A percentile compares a stretch with the other conserved stretches of the same genome.
Evolutionary conservation across 805 yeast species (phyloP).

Genomic region (Tetrapisispora arboricola): DNA sequence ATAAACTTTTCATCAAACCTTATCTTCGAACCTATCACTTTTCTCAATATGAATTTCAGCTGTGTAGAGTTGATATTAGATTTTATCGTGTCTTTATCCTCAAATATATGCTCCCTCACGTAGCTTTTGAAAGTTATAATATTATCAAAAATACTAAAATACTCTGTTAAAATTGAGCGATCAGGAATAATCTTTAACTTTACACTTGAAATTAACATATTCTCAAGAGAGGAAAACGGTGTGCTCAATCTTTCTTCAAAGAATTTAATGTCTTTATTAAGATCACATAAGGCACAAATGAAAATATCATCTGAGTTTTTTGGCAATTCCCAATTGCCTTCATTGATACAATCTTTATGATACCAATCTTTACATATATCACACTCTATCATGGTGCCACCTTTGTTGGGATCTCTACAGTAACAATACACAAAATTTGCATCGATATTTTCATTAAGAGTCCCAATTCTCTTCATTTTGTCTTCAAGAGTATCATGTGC

Average conservation of each 20-base stretch:
- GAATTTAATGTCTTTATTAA: conserved; percentile 6
- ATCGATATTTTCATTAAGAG: neutral
- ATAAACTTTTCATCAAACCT: conserved; percentile 6
- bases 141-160: conserved; percentile 9
- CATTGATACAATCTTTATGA: conserved; percentile 48
- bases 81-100: conserved; percentile 11
- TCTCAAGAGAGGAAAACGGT: conserved; percentile 13
- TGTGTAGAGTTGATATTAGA: conserved; percentile 18
- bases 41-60: conserved; percentile 37
- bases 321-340: conserved; percentile 26
- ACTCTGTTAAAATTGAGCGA: conserved; percentile 6
- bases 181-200: conserved; percentile 16
- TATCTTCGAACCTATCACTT: conserved; percentile 36
- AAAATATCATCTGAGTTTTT: conserved; percentile 32
- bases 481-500: neutral
- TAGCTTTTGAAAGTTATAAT: conserved; percentile 10
- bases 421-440: conserved; percentile 40
- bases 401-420: conserved; percentile 50
- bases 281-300: conserved; percentile 47
- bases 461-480: neutral
- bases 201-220: conserved; percentile 12
- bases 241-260: conserved; percentile 9
- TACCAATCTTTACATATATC: conserved; percentile 66
- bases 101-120: conserved; percentile 4
- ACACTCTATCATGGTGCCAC: conserved; percentile 56